These are phyloP conservation scores for Dacryopinax primogenitus DNA, from an alignment of 768 basidiomycete genomes.

Conservation along the genomic window DNA sequence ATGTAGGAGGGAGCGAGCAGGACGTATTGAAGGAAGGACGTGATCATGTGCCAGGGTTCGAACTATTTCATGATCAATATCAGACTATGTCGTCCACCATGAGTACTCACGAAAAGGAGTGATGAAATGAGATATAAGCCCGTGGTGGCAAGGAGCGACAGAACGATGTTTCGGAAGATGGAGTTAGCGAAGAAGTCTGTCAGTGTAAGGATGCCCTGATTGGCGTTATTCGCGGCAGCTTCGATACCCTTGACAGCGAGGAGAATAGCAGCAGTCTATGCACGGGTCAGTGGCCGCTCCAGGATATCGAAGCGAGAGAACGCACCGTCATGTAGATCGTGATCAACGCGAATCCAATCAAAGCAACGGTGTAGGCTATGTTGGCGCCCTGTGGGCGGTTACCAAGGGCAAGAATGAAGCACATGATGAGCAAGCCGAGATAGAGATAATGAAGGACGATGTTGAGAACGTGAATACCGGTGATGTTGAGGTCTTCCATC, in stretches of 20 bases:
- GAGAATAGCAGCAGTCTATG: constrained; percentile 60
- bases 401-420: constrained; percentile 77
- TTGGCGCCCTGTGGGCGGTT: constrained; percentile 85
- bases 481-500: constrained; percentile 57
- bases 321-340: constrained; percentile 93
- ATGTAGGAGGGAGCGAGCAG: constrained; percentile 92
- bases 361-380: constrained; percentile 70
- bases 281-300: constrained; percentile 12
- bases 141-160: constrained; percentile 75
- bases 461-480: constrained; percentile 59
- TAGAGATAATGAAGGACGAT: constrained; percentile 75
- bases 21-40: constrained; percentile 84
- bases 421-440: constrained; percentile 71
- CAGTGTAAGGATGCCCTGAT: constrained; percentile 34
- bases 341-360: constrained; percentile 77
- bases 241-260: constrained; percentile 73
- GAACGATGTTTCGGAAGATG: constrained; percentile 73
- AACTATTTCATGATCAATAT: constrained; percentile 39
- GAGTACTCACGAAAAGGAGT: constrained; percentile 63
- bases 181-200: constrained; percentile 58
- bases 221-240: constrained; percentile 33
- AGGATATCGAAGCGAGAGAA: constrained; percentile 10
- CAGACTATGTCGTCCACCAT: not conserved
- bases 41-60: constrained; percentile 98
- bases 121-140: constrained; percentile 79